A percentile compares a stretch with the other conserved stretches of the same genome.
Conservation (phyloP, 768 basidiomycete genomes). For the Calocybe cyanea region DNA sequence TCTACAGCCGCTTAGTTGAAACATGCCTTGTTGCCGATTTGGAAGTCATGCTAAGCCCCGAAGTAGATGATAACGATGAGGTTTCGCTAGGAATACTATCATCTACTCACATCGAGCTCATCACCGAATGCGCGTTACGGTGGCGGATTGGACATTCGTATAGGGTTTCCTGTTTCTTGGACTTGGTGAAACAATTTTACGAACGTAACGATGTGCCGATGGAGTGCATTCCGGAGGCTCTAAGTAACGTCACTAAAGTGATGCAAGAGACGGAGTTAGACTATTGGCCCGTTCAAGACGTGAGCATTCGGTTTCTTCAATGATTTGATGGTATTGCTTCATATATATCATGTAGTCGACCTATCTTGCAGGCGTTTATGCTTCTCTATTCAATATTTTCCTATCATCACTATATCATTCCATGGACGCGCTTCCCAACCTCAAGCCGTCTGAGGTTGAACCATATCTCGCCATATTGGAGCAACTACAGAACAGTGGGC, state of each 20-base stretch:
- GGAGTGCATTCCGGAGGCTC: slow-evolving; percentile 91
- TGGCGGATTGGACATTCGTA: slow-evolving; percentile 87
- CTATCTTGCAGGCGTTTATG: slow-evolving; percentile 64
- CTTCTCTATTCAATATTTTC: slow-evolving; percentile 80
- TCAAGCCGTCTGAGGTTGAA: slow-evolving; percentile 69
- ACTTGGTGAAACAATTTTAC: slow-evolving; percentile 82
- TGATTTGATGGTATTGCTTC: slow-evolving; percentile 7
- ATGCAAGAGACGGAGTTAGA: slow-evolving; percentile 67
- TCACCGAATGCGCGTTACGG: slow-evolving; percentile 82
- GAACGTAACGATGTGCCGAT: slow-evolving; percentile 88
- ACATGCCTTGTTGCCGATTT: slow-evolving; percentile 81
- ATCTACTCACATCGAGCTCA: slow-evolving; percentile 68
- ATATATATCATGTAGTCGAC: slow-evolving; percentile 45
- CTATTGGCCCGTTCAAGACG: slow-evolving; percentile 80
- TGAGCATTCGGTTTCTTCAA: slow-evolving; percentile 33
- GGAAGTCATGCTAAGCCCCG: slow-evolving; percentile 84
- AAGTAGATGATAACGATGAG: slow-evolving; percentile 93
- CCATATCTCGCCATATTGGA: slow-evolving; percentile 67
- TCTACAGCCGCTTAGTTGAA: slow-evolving; percentile 82
- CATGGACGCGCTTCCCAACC: slow-evolving; percentile 69
- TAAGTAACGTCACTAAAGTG: slow-evolving; percentile 68
- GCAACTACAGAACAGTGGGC: slow-evolving; percentile 61
- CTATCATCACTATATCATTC: slow-evolving; percentile 80
- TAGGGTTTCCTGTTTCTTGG: slow-evolving; percentile 76
- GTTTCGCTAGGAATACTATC: slow-evolving; percentile 92